These are phyloP conservation scores for Amanita inopinata DNA, from an alignment of 768 basidiomycete genomes.

Conservation along the genomic window DNA sequence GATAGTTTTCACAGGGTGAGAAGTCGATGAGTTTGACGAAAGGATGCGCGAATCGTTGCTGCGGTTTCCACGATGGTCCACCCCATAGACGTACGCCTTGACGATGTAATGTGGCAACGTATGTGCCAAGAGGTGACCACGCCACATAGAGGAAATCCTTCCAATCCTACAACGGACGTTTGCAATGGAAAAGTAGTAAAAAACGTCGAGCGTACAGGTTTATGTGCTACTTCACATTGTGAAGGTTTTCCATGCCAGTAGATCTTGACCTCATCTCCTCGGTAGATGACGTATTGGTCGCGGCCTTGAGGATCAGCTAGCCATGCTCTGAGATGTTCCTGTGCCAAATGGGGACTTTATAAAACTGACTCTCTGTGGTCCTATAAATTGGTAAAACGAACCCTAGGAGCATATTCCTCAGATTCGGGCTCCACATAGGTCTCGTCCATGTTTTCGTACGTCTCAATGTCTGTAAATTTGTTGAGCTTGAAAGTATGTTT, in stretches of 20 bases:
- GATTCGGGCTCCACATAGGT: constrained; percentile 64
- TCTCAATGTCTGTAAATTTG: constrained; percentile 84
- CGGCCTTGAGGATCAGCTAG: constrained; percentile 86
- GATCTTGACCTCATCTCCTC: constrained; percentile 84
- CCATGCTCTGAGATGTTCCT: constrained; percentile 97
- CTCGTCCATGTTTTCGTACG: constrained; percentile 68
- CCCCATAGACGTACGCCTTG: constrained; percentile 97
- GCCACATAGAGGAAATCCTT: constrained; percentile 89
- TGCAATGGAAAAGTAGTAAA: constrained; percentile 10
- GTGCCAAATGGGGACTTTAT: neutral
- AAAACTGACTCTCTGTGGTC: neutral
- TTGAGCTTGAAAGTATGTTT: constrained; percentile 81
- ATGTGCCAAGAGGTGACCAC: constrained; percentile 97
- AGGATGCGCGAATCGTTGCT: constrained; percentile 91
- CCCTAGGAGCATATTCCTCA: constrained; percentile 70
- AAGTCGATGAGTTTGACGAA: constrained; percentile 94
- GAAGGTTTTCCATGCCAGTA: constrained; percentile 91
- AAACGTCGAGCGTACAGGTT: constrained; percentile 45
- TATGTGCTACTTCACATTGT: constrained; percentile 71
- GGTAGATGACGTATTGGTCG: constrained; percentile 93
- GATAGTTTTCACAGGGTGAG: constrained; percentile 91
- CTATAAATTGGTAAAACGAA: constrained; percentile 20
- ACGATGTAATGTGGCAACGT: constrained; percentile 85
- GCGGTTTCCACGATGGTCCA: constrained; percentile 80
- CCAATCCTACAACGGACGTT: constrained; percentile 58